A percentile compares a stretch with the other conserved stretches of the same genome.
phyloP scores from a whole-genome alignment of 306 rosid genomes.

The Castanea mollissima region DNA sequence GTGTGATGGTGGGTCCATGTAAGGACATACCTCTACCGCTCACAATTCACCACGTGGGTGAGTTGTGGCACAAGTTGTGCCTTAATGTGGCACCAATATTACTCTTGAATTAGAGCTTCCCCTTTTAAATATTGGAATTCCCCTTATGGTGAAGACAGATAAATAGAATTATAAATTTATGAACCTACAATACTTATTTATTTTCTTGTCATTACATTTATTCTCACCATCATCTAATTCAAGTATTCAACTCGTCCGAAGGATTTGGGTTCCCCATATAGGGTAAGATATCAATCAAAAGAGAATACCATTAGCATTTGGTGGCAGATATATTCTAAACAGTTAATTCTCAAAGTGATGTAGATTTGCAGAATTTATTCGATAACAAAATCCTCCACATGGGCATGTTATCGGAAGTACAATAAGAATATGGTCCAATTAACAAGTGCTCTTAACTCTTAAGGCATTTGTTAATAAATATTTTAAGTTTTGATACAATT shows the following conservation, averaged over 20 bases:
- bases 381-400: not conserved
- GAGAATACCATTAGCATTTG: conserved; percentile 17
- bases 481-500: too few species aligned
- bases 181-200: not conserved
- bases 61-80: too few species aligned
- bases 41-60: rapidly evolving
- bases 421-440: not conserved
- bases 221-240: conserved; percentile 2
- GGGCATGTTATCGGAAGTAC: not conserved
- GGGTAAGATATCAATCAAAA: conserved; percentile 32
- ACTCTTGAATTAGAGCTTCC: too few species aligned
- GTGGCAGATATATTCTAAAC: conserved; percentile 27
- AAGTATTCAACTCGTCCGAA: conserved; percentile 37
- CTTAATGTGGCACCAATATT: too few species aligned
- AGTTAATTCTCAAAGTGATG: not conserved
- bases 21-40: too few species aligned
- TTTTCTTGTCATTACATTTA: conserved; percentile 17
- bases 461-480: too few species aligned
- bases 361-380: not conserved
- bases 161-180: too few species aligned
- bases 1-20: too few species aligned
- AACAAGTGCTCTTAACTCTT: too few species aligned
- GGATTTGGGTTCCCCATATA: conserved; percentile 55
- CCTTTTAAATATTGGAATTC: too few species aligned
- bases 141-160: too few species aligned